These are phyloP conservation scores for Chytriomyces sp. DNA, from an alignment of 192 early-diverging fungal genomes.

Conservation along the genomic window DNA sequence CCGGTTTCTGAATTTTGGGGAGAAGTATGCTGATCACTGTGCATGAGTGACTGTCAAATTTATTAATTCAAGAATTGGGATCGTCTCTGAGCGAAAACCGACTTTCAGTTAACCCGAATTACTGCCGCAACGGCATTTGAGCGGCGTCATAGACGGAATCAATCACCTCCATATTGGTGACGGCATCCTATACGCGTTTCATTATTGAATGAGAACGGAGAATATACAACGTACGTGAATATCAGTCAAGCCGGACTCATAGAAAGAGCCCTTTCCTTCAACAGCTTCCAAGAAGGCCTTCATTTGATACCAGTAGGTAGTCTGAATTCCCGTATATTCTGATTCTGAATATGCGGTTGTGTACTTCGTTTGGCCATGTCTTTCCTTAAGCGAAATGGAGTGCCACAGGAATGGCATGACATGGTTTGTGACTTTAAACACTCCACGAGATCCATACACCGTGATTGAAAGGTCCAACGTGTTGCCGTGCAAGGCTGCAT, in stretches of 20 bases:
- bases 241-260: not conserved
- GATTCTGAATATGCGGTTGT: not conserved
- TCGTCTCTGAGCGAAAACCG: too few species aligned
- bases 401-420: slow-evolving; percentile 4
- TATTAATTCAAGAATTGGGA: too few species aligned
- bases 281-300: slow-evolving; percentile 8
- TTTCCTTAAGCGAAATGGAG: not conserved
- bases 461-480: not conserved
- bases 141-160: slow-evolving; percentile 3
- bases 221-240: too few species aligned
- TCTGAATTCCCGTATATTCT: not conserved
- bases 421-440: not conserved
- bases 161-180: slow-evolving; percentile 7
- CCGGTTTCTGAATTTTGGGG: too few species aligned
- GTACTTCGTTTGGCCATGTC: not conserved
- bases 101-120: too few species aligned
- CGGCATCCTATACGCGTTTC: too few species aligned
- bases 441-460: not conserved
- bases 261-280: not conserved
- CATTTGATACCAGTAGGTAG: slow-evolving; percentile 22
- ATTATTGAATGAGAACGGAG: too few species aligned
- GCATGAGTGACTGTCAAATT: too few species aligned
- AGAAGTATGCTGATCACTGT: too few species aligned
- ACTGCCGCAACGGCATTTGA: not conserved
- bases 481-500: not conserved